Conservation (phyloP, 129 eudicot species). For the Escallonia rubra region DNA sequence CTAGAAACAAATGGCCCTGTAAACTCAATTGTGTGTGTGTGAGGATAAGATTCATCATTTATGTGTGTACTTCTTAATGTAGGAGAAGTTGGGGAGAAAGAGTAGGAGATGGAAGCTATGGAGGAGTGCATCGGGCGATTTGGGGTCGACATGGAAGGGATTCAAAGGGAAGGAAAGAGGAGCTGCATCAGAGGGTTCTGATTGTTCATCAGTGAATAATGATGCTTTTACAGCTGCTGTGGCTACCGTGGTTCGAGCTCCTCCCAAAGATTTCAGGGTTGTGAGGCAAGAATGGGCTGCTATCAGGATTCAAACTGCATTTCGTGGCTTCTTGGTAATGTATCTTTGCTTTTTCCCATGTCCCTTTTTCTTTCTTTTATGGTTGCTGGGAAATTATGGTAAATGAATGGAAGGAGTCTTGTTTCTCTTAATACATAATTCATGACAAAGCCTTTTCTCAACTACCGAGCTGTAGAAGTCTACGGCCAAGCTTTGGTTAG, state of each 20-base stretch:
- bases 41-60: background rate
- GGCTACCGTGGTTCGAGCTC: constrained; percentile 85
- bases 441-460: too few relatives aligned
- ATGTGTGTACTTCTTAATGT: constrained; percentile 6
- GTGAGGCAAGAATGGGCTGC: constrained; percentile 98
- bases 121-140: constrained; percentile 82
- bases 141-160: constrained; percentile 64
- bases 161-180: constrained; percentile 48
- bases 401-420: background rate
- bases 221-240: constrained; percentile 77
- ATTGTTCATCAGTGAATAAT: constrained; percentile 50
- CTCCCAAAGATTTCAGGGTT: constrained; percentile 78
- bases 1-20: too few relatives aligned
- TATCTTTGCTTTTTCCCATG: background rate
- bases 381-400: background rate
- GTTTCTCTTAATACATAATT: too few relatives aligned
- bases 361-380: background rate
- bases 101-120: constrained; percentile 85
- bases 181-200: constrained; percentile 58
- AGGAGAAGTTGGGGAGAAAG: constrained; percentile 59
- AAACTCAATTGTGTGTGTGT: too few relatives aligned
- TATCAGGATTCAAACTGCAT: constrained; percentile 91
- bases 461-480: too few relatives aligned
- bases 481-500: too few relatives aligned
- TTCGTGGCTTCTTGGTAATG: constrained; percentile 87